These are phyloP conservation scores for Coffea canephora DNA, from an alignment of 257 asterid species.

Conservation along the genomic window DNA sequence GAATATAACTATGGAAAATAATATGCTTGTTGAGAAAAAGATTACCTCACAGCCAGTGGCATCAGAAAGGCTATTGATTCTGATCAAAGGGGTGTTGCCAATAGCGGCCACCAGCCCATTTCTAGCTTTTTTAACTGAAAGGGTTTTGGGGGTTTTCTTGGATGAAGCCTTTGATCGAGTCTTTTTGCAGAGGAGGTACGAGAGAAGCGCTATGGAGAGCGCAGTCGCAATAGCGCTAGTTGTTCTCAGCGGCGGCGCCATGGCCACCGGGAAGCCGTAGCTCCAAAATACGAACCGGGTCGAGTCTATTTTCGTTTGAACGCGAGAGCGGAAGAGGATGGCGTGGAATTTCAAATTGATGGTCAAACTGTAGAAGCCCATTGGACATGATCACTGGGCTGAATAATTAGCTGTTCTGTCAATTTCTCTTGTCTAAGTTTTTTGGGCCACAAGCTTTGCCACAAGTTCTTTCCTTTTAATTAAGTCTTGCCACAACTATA, in stretches of 20 bases:
- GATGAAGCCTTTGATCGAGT: conserved; percentile 34
- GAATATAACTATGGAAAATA: neutral
- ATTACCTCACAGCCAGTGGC: conserved; percentile 91
- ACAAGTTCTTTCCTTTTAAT: too few relatives aligned
- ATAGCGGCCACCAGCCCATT: conserved; percentile 81
- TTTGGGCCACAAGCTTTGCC: too few relatives aligned
- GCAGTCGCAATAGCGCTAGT: conserved; percentile 55
- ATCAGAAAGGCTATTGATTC: conserved; percentile 85
- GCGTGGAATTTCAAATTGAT: too few relatives aligned
- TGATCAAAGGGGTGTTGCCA: conserved; percentile 87
- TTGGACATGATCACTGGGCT: too few relatives aligned
- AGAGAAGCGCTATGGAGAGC: conserved; percentile 53
- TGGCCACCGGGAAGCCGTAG: neutral
- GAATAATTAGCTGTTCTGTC: too few relatives aligned
- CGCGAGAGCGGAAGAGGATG: too few relatives aligned
- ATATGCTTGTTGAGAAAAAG: too few relatives aligned
- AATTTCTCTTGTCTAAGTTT: too few relatives aligned
- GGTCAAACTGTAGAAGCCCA: too few relatives aligned
- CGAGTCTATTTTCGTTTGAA: neutral
- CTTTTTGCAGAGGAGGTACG: conserved; percentile 39
- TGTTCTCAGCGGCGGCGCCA: conserved; percentile 37
- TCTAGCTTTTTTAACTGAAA: conserved; percentile 32
- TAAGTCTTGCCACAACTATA: too few relatives aligned
- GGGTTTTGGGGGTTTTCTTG: conserved; percentile 17
- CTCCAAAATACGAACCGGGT: neutral